Evolutionary conservation across 805 yeast genomes (phyloP), one percentile per base, ranked within the genome.

Genomic region (Wickerhamomyces queroliae): DNA sequence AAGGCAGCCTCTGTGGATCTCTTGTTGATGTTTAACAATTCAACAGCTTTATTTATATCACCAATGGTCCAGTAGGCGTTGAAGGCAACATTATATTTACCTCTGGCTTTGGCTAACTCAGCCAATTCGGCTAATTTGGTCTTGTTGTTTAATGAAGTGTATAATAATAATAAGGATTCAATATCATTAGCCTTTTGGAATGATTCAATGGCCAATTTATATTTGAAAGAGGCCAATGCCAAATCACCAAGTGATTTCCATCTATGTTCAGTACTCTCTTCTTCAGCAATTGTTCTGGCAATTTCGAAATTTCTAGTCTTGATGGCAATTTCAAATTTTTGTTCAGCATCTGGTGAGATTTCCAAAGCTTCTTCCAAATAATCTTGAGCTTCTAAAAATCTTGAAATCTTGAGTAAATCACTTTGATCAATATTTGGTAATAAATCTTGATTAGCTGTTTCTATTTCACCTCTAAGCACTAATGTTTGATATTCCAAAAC

Each of bases 401-500:
- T 77, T 7, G 98, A 82, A 52, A 93, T 79, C 56, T 88, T 88
- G 50, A 80, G 70, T 52, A 79, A 66, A 51, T 86, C 88, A 30
- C 76, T 72, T 47, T 75, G 76, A 46, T 80, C 83, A 46, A 80
- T 74, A 37, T 70, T 76, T 18, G 84, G 76, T 44, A 82, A 62
- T 37, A 70, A 67, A 23, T 71, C 60, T 48, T 74, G 75, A 42
- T 77, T 80, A 7, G 95, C 88, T 48, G 79, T 83, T 47, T 89
- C 96, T 50, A 90, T 66, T 58, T 95, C 98, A 37, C 97, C 97
- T 59, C 99, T 82, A 63, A 91, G 72, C 3, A 91, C 96, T 41
- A 90, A 78, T 1, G 99, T 93, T 70, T 93, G 98, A 67, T 89
- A 90, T 67, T 91, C 98, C 48, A 93, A 73, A 4, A 93, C 95